Evolutionary conservation across 2,329 filamentous ascomycete species (phyloP).

Genomic region (Zasmidium cellare): DNA sequence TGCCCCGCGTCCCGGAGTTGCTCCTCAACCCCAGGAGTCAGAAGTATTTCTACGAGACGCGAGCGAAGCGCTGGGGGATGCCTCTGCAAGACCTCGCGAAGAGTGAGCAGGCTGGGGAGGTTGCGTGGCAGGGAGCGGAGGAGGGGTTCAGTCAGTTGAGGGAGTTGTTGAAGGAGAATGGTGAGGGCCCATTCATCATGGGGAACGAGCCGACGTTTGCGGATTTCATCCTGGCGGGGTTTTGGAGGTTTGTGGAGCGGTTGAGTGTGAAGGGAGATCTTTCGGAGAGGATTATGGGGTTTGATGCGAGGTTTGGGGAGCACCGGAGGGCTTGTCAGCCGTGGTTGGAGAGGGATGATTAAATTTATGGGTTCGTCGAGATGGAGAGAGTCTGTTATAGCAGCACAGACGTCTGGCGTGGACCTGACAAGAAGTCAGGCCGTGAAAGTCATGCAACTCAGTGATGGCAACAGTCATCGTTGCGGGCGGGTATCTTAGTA

Average conservation of each 20-base stretch:
- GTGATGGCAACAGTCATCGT: too few species aligned
- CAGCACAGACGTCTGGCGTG: background rate
- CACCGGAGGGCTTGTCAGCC: conserved; percentile 39
- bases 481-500: too few species aligned
- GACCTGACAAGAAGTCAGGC: too few species aligned
- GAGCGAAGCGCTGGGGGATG: conserved; percentile 54
- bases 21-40: conserved; percentile 55
- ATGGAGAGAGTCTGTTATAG: background rate
- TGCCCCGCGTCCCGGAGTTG: conserved; percentile 50
- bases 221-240: conserved; percentile 55
- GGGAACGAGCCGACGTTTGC: conserved; percentile 57
- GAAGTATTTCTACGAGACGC: conserved; percentile 58
- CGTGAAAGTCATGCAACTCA: too few species aligned
- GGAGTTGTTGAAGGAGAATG: conserved; percentile 43
- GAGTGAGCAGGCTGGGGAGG: conserved; percentile 43
- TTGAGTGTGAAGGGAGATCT: conserved; percentile 28
- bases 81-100: conserved; percentile 51
- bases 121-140: conserved; percentile 50
- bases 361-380: conserved; percentile 43
- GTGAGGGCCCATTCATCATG: conserved; percentile 62
- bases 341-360: conserved; percentile 39
- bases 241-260: conserved; percentile 41
- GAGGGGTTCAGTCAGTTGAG: conserved; percentile 45
- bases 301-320: conserved; percentile 38
- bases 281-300: conserved; percentile 40